phyloP scores from a whole-genome alignment of 2,329 filamentous ascomycete genomes.

The Colletotrichum australisinense region DNA sequence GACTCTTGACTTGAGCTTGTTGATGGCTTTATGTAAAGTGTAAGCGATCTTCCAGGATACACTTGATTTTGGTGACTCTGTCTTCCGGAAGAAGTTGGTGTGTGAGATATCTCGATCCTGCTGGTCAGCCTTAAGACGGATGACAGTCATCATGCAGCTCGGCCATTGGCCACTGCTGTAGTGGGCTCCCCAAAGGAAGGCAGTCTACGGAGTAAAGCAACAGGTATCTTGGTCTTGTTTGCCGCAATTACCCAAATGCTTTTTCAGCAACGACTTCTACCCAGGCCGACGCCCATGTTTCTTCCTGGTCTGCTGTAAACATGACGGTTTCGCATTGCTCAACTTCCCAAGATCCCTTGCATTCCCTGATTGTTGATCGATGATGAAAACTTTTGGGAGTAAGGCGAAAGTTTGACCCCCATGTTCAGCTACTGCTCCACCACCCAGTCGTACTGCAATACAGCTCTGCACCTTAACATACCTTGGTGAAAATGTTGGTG shows the following conservation, averaged over 20 bases:
- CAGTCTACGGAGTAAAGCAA: no score
- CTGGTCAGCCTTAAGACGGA: slow-evolving; percentile 7
- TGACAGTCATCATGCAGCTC: neutral
- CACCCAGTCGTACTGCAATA: no score
- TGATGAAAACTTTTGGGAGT: neutral
- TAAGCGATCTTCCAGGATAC: neutral
- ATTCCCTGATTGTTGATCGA: no score
- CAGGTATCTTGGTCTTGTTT: neutral
- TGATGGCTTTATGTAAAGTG: neutral
- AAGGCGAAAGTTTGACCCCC: neutral
- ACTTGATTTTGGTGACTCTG: neutral
- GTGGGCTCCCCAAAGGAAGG: neutral
- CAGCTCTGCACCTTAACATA: no score
- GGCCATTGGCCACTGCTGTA: neutral
- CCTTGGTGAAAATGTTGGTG: no score
- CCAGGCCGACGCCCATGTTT: neutral
- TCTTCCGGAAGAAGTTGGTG: neutral
- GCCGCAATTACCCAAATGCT: no score
- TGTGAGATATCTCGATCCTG: neutral
- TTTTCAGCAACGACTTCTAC: neutral
- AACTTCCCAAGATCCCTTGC: neutral
- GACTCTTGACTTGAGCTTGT: neutral
- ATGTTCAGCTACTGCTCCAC: neutral
- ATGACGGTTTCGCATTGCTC: neutral
- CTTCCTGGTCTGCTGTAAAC: neutral